Percentiles rank a stretch among this genome's conserved stretches.
Conservation (phyloP, 1,139 yeast species). For the Nakaseomyces nivariensis region DNA sequence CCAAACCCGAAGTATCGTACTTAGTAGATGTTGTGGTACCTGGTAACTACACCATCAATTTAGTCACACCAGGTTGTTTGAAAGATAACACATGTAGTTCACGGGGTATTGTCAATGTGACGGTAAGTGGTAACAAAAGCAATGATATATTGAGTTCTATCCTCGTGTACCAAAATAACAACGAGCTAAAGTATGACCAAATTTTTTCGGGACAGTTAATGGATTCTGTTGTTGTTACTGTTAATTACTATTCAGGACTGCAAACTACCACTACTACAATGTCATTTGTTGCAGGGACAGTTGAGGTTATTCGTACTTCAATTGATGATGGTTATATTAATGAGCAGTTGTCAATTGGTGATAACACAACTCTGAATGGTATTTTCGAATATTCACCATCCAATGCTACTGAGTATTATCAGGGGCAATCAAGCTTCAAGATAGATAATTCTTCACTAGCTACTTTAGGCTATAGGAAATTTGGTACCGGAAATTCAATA, state of each 20-base stretch:
- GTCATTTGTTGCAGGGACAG: slow-evolving; percentile 62
- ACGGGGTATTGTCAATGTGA: slow-evolving; percentile 73
- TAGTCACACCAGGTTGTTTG: slow-evolving; percentile 83
- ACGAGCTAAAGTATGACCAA: slow-evolving; percentile 68
- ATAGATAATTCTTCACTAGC: slow-evolving; percentile 66
- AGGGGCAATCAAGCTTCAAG: slow-evolving; percentile 21
- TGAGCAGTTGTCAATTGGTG: slow-evolving; percentile 21
- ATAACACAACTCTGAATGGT: slow-evolving; percentile 44
- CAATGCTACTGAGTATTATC: slow-evolving; percentile 39
- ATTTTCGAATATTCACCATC: slow-evolving; percentile 70
- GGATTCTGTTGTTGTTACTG: slow-evolving; percentile 45
- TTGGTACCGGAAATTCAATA: slow-evolving; percentile 31
- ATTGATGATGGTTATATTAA: slow-evolving; percentile 38
- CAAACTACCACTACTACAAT: slow-evolving; percentile 24
- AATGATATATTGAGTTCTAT: slow-evolving; percentile 34
- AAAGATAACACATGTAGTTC: slow-evolving; percentile 55
- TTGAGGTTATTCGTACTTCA: slow-evolving; percentile 45
- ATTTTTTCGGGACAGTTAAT: slow-evolving; percentile 63
- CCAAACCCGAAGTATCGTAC: slow-evolving; percentile 40
- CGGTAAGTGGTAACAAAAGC: slow-evolving; percentile 39
- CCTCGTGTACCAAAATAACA: slow-evolving; percentile 67
- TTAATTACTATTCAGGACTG: slow-evolving; percentile 35
- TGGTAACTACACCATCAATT: slow-evolving; percentile 62
- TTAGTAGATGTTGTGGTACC: slow-evolving; percentile 62
- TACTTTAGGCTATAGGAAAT: slow-evolving; percentile 40